Evolutionary conservation across 129 eudicot species (phyloP), one percentile per base, ranked within the genome.

Genomic region (Artemisia argyi): DNA sequence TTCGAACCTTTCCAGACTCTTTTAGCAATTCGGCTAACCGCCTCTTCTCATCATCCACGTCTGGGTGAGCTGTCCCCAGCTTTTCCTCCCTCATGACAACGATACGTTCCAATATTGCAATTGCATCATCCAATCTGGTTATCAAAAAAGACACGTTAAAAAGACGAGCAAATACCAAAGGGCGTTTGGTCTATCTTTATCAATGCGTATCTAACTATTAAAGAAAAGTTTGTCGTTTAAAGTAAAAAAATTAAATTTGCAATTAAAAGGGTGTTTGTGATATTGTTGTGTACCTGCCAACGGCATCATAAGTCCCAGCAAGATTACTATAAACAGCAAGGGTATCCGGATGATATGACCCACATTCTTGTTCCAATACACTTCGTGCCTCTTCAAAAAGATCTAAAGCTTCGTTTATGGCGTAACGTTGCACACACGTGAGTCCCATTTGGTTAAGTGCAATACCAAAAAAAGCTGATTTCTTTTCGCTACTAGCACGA

Each of bases 371-470:
- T 81, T 87, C 97, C 81, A 90, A 70, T 2, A 90, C 79, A 48
- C 35, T 66, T 81, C 80, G 81, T 9, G 97, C 89, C 70, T 90
- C 97, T 81, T 90, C 95, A 61, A 91, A 91, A 75, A 91, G 78
- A 18, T 85, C 84, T 4, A 82, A 24, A 5, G 95, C 95, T 84
- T 91, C 95, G 16, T 88, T 85, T 71, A 91, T 84, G 4, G 91
- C 87, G 17, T 83, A 91, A 0, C 79, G 80, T 61, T 88, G 97
- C 60, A 91, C 90, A 70, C 97, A 91, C 30, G 95, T 80, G 65
- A 91, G 87, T 67, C 97, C 97, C 95, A 91, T 91, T 73, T 91
- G 97, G 82, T 91, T 91, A 9, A 91, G 84, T 3, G 97, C 97
- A 3, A 91, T 82, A 14, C 97, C 97, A 65, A 90, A 90, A 80